Percentiles rank a stretch among this genome's conserved stretches.
Conservation (phyloP, 805 yeast species). For the Saturnispora dispora region DNA sequence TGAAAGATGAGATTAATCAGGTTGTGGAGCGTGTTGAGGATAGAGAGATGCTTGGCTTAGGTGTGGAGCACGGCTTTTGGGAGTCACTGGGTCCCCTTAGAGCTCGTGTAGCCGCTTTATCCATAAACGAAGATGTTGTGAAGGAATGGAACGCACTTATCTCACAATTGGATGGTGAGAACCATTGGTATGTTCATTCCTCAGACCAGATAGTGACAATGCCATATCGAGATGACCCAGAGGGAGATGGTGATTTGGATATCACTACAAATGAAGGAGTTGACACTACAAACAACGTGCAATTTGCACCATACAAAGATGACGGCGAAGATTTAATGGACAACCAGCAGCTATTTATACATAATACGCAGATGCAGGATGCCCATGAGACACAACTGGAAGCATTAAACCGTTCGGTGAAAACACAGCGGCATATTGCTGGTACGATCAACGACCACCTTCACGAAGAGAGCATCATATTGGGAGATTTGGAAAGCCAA, state of each 20-base stretch:
- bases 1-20: neutral
- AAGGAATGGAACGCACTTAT: neutral
- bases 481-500: constrained; percentile 42
- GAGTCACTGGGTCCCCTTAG: neutral
- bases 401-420: constrained; percentile 33
- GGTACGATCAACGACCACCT: constrained; percentile 39
- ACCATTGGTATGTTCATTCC: neutral
- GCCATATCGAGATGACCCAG: constrained; percentile 6
- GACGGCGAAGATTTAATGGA: constrained; percentile 11
- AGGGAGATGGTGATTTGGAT: neutral
- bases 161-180: neutral
- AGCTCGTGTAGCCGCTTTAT: neutral
- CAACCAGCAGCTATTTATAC: constrained; percentile 26
- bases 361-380: constrained; percentile 37
- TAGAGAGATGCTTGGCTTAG: constrained; percentile 3
- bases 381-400: constrained; percentile 39
- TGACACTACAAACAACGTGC: neutral
- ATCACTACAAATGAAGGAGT: neutral
- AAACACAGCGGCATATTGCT: constrained; percentile 37
- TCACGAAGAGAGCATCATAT: constrained; percentile 37
- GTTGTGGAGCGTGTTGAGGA: neutral
- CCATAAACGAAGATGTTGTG: neutral
- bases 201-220: neutral
- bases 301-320: neutral
- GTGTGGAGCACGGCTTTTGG: neutral